These are phyloP conservation scores for Astrephomene gubernaculifera DNA, from an alignment of 139 green algal genomes.

Conservation along the genomic window DNA sequence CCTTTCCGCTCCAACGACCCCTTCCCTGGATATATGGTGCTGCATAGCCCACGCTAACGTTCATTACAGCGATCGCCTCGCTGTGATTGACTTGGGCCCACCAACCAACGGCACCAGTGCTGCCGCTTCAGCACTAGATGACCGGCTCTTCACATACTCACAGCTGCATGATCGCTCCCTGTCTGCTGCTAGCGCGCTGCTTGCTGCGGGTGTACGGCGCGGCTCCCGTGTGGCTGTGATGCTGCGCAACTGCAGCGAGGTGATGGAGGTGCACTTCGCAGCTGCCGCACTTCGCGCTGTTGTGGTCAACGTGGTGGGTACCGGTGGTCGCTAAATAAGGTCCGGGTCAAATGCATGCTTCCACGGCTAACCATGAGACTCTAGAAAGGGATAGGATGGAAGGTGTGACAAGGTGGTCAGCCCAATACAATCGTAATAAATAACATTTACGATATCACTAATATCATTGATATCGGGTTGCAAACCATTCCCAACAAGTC, in stretches of 20 bases:
- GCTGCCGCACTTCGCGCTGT: conserved; percentile 74
- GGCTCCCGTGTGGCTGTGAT: conserved; percentile 77
- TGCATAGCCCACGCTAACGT: conserved; percentile 43
- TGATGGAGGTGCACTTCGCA: conserved; percentile 82
- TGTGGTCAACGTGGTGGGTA: conserved; percentile 79
- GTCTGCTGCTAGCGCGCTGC: conserved; percentile 51
- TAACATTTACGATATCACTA: no score
- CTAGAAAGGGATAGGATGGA: no score
- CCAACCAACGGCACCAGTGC: conserved; percentile 1
- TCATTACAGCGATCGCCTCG: conserved; percentile 53
- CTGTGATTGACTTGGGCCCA: conserved; percentile 60
- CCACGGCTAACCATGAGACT: no score
- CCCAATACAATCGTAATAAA: no score
- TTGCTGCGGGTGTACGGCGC: conserved; percentile 35
- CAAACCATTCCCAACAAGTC: no score
- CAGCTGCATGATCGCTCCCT: conserved; percentile 49
- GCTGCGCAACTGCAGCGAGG: conserved; percentile 75
- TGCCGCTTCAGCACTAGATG: not conserved
- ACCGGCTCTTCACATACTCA: conserved; percentile 50
- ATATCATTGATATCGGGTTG: no score
- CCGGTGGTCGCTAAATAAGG: not conserved
- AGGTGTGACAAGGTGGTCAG: no score
- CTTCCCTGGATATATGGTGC: conserved; percentile 16
- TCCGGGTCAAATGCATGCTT: not conserved
- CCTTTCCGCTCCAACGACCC: no score